Evolutionary conservation across 2,329 filamentous ascomycete species (phyloP), one percentile per base, ranked within the genome.

Genomic region (Metarhizium robertsii): DNA sequence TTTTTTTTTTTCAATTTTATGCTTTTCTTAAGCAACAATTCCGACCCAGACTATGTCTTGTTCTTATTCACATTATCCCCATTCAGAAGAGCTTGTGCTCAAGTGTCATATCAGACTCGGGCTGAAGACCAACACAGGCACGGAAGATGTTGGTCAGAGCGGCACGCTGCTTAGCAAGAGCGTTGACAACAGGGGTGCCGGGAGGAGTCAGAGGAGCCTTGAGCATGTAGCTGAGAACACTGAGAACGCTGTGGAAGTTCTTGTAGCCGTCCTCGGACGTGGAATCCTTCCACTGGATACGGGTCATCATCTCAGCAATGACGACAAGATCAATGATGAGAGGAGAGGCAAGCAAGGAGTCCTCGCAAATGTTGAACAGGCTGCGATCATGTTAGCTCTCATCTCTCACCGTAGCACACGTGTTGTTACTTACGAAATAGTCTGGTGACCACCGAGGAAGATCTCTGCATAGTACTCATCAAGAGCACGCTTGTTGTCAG

Each of bases 381-480:
- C 87, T 92, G 65, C 42, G 7, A n/a, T n/a, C 32, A 47, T 29
- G 57, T 68, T 58, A 68, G 59, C 48, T n/a, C 5, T 10, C 14
- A 10, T 3, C 4, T 48, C 29, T 6, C 16, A 1, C 18, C 5
- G 38, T 14, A 11, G 18, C 16, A 40, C 13, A 25, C 45, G 25
- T 48, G 13, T 6, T 14, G 73, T 2, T 18, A 74, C 80, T 78
- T 72, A 84, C 79, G 84, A 87, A 71, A 99, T 99, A 65, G 91
- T 97, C 79, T 99, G 94, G 76, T 97, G 94, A 46, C 94, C 94
- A 62, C 94, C 94, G 75, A 97, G 83, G 83, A 99, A 99, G 75
- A 99, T 97, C 80, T 99, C 92, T 55, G 91, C 94, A 65, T 96
- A 96, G 83, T 99, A 99, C 80, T 99, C 94, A 68, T 99, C 94